phyloP scores from a whole-genome alignment of 169 alveolate species.

The Pseudocohnilembus persalinus region DNA sequence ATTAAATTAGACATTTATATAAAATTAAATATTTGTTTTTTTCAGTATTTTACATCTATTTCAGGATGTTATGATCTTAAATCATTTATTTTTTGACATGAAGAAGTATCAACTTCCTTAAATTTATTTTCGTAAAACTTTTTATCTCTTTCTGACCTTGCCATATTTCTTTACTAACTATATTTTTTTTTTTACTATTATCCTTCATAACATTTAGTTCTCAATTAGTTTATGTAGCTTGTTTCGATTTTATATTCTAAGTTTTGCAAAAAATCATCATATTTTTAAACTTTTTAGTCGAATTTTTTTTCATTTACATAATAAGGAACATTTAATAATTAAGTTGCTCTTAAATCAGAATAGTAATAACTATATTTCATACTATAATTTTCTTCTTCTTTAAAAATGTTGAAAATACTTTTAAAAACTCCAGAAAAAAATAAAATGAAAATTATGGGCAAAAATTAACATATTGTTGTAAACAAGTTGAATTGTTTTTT shows the following conservation, averaged over 20 bases:
- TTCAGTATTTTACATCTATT: no score
- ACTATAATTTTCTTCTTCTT: background rate
- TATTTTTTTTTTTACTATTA: no score
- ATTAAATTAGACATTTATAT: no score
- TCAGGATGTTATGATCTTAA: background rate
- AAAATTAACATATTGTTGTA: background rate
- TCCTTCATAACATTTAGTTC: background rate
- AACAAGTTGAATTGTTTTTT: no score
- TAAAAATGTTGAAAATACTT: background rate
- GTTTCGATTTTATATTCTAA: background rate
- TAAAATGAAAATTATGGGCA: background rate
- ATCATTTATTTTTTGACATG: background rate
- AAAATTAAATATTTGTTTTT: no score
- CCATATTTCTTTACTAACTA: background rate
- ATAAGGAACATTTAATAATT: background rate
- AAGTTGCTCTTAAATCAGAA: background rate
- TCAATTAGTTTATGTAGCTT: background rate
- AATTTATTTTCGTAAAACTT: no score
- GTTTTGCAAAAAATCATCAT: no score
- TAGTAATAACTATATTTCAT: background rate
- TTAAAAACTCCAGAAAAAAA: no score
- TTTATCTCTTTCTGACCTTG: background rate
- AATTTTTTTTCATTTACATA: background rate
- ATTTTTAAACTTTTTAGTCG: background rate
- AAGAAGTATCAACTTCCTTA: background rate